Percentiles rank a stretch among this genome's conserved stretches.
Evolutionary conservation across 768 basidiomycete species (phyloP).

Genomic region (Amanita brunnescens): DNA sequence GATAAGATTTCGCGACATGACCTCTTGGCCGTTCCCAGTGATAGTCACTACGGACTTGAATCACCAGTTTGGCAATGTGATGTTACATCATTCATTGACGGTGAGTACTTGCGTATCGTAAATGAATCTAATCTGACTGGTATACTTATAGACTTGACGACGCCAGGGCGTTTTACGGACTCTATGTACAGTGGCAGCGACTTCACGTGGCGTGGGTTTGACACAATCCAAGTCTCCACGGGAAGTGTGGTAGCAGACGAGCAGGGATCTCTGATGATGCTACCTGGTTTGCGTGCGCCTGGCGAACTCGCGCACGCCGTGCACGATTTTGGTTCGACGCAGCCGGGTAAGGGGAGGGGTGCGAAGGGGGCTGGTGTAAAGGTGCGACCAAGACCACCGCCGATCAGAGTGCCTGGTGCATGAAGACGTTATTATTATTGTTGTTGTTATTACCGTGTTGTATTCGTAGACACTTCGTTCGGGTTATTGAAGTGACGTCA

Average conservation of each 20-base stretch:
- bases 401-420: slow-evolving; percentile 1
- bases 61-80: slow-evolving; percentile 31
- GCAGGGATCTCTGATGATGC: neutral
- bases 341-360: neutral
- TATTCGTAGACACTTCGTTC: neutral
- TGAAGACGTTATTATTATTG: neutral
- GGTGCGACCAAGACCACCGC: slow-evolving; percentile 11
- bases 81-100: slow-evolving; percentile 66
- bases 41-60: neutral
- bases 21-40: neutral
- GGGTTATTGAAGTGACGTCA: slow-evolving; percentile 19
- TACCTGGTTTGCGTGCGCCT: neutral
- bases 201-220: neutral
- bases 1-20: neutral
- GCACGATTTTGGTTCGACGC: too few relatives aligned
- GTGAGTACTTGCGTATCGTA: slow-evolving; percentile 15
- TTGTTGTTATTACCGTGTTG: neutral
- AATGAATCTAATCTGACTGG: slow-evolving; percentile 8
- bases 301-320: too few relatives aligned
- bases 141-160: slow-evolving; percentile 6
- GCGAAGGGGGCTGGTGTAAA: slow-evolving; percentile 16
- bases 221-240: neutral
- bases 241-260: neutral
- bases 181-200: neutral
- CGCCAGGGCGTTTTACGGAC: neutral